Evolutionary conservation across 495 filamentous ascomycete genomes (phyloP).

Genomic region (Neurospora sp.): DNA sequence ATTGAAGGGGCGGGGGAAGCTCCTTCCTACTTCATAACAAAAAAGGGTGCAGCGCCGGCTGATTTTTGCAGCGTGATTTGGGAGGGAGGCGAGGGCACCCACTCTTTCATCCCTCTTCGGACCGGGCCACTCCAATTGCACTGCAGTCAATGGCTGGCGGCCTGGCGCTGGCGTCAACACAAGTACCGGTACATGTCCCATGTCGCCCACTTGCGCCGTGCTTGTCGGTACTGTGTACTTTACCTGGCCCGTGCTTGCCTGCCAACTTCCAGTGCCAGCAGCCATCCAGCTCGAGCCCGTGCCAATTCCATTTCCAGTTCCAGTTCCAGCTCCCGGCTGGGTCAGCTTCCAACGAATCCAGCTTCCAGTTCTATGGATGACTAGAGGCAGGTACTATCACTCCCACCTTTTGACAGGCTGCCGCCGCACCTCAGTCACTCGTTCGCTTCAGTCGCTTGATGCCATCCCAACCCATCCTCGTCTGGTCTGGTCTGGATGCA

Average conservation of each 20-base stretch:
- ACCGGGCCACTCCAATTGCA: conserved; percentile 3
- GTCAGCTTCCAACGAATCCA: neutral
- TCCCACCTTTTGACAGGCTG: neutral
- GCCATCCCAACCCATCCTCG: neutral
- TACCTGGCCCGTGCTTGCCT: neutral
- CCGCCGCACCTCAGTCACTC: neutral
- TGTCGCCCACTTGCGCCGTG: conserved; percentile 10
- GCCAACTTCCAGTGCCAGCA: neutral
- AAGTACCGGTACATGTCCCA: conserved; percentile 10
- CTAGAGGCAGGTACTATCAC: neutral
- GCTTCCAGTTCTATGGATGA: neutral
- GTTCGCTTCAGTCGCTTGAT: neutral
- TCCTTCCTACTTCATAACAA: conserved; percentile 32
- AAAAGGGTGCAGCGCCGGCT: conserved; percentile 25
- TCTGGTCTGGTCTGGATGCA: conserved; percentile 3
- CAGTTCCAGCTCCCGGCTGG: neutral
- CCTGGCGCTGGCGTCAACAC: neutral
- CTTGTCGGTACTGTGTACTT: conserved; percentile 14
- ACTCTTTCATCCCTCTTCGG: conserved; percentile 1
- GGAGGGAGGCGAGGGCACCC: conserved; percentile 10
- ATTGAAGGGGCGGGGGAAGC: conserved; percentile 32
- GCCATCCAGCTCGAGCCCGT: neutral
- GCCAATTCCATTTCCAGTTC: neutral
- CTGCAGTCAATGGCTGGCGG: neutral
- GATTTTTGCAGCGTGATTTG: conserved; percentile 24